Conservation (phyloP, 495 filamentous ascomycete species). For the Letharia lupina region DNA sequence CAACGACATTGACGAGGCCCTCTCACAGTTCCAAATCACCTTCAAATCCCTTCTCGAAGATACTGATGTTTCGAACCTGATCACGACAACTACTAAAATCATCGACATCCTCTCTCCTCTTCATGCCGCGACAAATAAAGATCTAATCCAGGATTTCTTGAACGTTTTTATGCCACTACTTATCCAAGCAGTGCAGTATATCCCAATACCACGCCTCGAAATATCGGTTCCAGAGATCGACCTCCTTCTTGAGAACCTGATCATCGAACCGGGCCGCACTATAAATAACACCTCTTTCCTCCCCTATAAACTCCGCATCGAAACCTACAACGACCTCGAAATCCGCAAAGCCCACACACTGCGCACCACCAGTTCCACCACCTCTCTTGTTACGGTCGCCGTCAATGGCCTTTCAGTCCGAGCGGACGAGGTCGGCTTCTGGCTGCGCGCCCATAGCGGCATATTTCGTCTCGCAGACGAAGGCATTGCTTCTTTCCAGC, state of each 20-base stretch:
- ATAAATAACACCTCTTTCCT: conserved; percentile 84
- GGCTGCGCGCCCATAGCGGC: conserved; percentile 59
- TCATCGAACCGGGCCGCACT: conserved; percentile 79
- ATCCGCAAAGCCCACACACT: conserved; percentile 69
- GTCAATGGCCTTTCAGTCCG: conserved; percentile 71
- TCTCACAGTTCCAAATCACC: conserved; percentile 60
- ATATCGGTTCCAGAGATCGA: conserved; percentile 75
- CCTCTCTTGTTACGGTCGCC: conserved; percentile 64
- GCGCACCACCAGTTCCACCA: conserved; percentile 55
- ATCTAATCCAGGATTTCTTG: conserved; percentile 63
- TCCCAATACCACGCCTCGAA: conserved; percentile 83
- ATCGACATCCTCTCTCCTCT: conserved; percentile 56
- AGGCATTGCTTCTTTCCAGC: conserved; percentile 73
- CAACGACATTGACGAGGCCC: conserved; percentile 62
- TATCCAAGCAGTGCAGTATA: conserved; percentile 67
- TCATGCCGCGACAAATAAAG: conserved; percentile 49
- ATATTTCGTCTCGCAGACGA: conserved; percentile 64
- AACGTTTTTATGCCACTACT: conserved; percentile 74
- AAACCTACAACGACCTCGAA: conserved; percentile 79
- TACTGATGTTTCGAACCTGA: conserved; percentile 55
- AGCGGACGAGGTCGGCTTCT: conserved; percentile 80
- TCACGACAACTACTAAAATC: conserved; percentile 55
- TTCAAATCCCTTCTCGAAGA: conserved; percentile 62
- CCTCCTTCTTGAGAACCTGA: conserved; percentile 79
- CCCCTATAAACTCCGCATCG: conserved; percentile 69